A percentile compares a stretch with the other conserved stretches of the same genome.
Conservation (phyloP, 371 early-diverging fungal species). For the Phascolomyces articulosus region DNA sequence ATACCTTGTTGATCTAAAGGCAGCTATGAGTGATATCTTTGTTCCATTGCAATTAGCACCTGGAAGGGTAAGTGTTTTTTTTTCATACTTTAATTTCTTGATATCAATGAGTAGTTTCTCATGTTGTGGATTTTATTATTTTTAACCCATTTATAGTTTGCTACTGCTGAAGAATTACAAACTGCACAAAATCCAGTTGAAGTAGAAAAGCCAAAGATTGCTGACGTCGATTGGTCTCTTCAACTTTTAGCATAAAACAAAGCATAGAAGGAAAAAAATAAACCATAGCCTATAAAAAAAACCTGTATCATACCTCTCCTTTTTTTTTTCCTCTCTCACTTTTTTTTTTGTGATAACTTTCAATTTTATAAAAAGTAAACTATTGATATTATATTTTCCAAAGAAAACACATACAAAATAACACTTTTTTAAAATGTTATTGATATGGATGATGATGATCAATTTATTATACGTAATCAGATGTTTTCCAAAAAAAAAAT, state of each 20-base stretch:
- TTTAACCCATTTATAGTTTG: conserved; percentile 26
- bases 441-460: too few relatives aligned
- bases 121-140: neutral
- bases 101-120: neutral
- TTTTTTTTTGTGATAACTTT: too few relatives aligned
- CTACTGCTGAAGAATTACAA: conserved; percentile 43
- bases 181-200: conserved; percentile 29
- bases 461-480: too few relatives aligned
- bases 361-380: too few relatives aligned
- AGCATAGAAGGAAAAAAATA: neutral
- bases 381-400: too few relatives aligned
- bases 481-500: too few relatives aligned
- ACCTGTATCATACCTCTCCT: too few relatives aligned
- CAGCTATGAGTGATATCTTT: conserved; percentile 40
- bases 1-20: conserved; percentile 35
- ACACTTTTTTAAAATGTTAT: too few relatives aligned
- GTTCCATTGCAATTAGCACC: conserved; percentile 43
- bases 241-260: conserved; percentile 30
- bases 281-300: neutral
- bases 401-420: too few relatives aligned
- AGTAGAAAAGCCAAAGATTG: conserved; percentile 49
- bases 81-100: too few relatives aligned
- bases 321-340: too few relatives aligned
- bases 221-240: conserved; percentile 45
- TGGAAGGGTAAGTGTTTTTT: conserved; percentile 29